Evolutionary conservation across 768 basidiomycete species (phyloP).

Genomic region (Floccularia luteovirens): DNA sequence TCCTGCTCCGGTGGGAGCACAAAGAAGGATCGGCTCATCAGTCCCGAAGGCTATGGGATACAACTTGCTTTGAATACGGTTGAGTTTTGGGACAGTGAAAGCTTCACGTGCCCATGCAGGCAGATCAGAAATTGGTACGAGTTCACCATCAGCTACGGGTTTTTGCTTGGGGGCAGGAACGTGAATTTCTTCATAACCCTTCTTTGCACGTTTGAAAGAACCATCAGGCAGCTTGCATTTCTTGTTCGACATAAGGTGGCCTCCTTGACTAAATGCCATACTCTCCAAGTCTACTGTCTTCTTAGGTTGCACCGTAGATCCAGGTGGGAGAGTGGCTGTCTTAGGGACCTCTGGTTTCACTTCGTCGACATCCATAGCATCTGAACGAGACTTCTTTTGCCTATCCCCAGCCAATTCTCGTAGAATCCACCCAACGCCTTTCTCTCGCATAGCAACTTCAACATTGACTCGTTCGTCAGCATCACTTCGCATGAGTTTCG

Average conservation of each 20-base stretch:
- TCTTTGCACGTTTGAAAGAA: constrained; percentile 93
- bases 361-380: constrained; percentile 79
- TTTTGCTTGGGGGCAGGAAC: constrained; percentile 89
- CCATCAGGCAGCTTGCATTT: constrained; percentile 97
- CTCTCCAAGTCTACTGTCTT: constrained; percentile 81
- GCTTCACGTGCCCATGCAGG: constrained; percentile 86
- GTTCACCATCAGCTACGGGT: constrained; percentile 50
- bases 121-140: constrained; percentile 64
- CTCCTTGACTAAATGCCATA: constrained; percentile 95
- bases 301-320: constrained; percentile 82
- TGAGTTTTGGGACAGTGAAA: constrained; percentile 77
- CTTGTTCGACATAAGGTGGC: constrained; percentile 97
- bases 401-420: constrained; percentile 82
- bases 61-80: constrained; percentile 89
- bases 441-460: constrained; percentile 98
- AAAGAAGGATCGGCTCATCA: constrained; percentile 91
- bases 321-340: constrained; percentile 82
- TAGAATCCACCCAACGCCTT: constrained; percentile 93
- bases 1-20: constrained; percentile 97
- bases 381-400: constrained; percentile 43
- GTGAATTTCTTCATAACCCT: constrained; percentile 97
- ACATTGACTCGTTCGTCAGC: constrained; percentile 88
- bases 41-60: constrained; percentile 92
- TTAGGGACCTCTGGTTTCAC: constrained; percentile 54
- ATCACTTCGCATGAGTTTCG: constrained; percentile 85